Conservation (phyloP, 75 land plant genomes). For the Pinus albicaulis region DNA sequence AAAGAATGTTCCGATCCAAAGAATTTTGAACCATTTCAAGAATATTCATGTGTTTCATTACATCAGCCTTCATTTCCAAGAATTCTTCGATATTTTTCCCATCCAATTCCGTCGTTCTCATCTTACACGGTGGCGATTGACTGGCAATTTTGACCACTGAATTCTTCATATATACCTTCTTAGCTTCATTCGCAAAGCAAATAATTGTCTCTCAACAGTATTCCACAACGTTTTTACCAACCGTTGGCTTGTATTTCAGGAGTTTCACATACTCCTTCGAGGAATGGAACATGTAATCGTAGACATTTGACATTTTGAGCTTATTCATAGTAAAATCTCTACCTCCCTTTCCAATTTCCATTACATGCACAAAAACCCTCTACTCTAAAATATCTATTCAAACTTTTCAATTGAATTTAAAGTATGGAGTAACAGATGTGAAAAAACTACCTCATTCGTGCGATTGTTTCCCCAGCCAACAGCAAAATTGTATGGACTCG, state of each 20-base stretch:
- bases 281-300: slow-evolving; percentile 45
- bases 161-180: slow-evolving; percentile 10
- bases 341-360: slow-evolving; percentile 23
- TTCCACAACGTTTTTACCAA: slow-evolving; percentile 5
- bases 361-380: slow-evolving; percentile 10
- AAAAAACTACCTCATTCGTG: slow-evolving; percentile 8
- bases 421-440: neutral
- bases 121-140: neutral
- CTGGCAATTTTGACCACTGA: slow-evolving; percentile 11
- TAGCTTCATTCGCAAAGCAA: neutral
- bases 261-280: slow-evolving; percentile 28
- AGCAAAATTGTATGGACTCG: slow-evolving; percentile 13
- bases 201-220: slow-evolving; percentile 14
- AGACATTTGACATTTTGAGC: slow-evolving; percentile 30
- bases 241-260: slow-evolving; percentile 21
- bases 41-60: too few relatives aligned
- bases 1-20: too few relatives aligned
- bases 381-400: neutral
- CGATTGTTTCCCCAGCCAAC: slow-evolving; percentile 23
- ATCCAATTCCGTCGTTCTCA: neutral
- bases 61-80: too few relatives aligned
- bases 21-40: too few relatives aligned
- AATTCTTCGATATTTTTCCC: too few relatives aligned
- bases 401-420: neutral
- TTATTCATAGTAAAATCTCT: slow-evolving; percentile 18